A percentile compares a stretch with the other conserved stretches of the same genome.
These are phyloP conservation scores for Hemisphaericaspora lyxosophila DNA, from an alignment of 1,139 yeast species.

Conservation along the genomic window DNA sequence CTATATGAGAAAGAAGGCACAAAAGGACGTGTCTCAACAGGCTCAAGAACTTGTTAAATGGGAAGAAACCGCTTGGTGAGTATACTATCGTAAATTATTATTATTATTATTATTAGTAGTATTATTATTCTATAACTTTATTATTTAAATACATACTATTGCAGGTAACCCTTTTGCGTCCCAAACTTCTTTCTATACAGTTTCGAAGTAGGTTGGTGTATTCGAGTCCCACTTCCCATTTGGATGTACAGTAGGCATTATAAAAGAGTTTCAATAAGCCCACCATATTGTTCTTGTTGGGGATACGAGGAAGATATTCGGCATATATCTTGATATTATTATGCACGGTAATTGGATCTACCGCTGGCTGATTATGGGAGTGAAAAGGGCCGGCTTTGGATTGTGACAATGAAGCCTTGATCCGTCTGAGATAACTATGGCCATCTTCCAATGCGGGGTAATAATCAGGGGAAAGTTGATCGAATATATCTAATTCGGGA, in stretches of 20 bases:
- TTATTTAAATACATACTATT: constrained; percentile 43
- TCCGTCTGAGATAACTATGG: constrained; percentile 34
- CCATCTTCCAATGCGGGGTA: constrained; percentile 35
- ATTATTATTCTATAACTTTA: not conserved
- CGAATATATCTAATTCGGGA: constrained; percentile 44
- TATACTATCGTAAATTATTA: not conserved
- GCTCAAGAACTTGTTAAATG: constrained; percentile 71
- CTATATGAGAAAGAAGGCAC: constrained; percentile 95
- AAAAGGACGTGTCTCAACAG: constrained; percentile 76
- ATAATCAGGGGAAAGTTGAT: constrained; percentile 14
- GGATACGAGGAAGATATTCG: constrained; percentile 14
- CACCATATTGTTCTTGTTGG: constrained; percentile 32
- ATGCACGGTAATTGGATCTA: constrained; percentile 14
- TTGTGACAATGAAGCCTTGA: constrained; percentile 36
- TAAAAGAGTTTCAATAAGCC: constrained; percentile 50
- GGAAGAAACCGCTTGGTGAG: constrained; percentile 60
- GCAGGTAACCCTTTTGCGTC: constrained; percentile 43
- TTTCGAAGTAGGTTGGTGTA: constrained; percentile 50
- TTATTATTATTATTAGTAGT: too few species aligned
- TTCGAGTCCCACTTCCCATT: constrained; percentile 58
- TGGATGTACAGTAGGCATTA: constrained; percentile 36
- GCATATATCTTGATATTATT: constrained; percentile 17
- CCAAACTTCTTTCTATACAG: constrained; percentile 53
- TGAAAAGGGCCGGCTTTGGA: constrained; percentile 15
- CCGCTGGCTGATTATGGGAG: constrained; percentile 4